A percentile compares a stretch with the other conserved stretches of the same genome.
These are phyloP conservation scores for Phaeolepiota aurea DNA, from an alignment of 768 basidiomycete genomes.

Conservation along the genomic window DNA sequence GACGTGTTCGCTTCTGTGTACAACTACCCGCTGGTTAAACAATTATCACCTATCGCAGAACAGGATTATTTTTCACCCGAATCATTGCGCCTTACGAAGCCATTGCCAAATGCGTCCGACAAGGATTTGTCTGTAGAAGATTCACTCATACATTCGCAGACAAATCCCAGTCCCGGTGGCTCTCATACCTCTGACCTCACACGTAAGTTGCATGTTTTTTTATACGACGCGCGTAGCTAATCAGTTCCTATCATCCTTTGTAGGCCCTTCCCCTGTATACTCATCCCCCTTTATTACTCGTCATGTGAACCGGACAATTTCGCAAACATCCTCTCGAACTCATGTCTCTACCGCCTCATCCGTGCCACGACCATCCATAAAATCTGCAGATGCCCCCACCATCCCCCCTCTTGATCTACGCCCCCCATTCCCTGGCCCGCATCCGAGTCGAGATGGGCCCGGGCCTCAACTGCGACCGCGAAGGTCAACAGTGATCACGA, in stretches of 20 bases:
- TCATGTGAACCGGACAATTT: conserved; percentile 57
- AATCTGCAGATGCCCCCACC: conserved; percentile 25
- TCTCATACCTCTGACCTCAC: conserved; percentile 29
- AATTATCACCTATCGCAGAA: conserved; percentile 61
- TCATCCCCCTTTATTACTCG: conserved; percentile 51
- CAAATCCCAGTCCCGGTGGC: conserved; percentile 23
- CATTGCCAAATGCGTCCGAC: conserved; percentile 18
- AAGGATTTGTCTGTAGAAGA: conserved; percentile 18
- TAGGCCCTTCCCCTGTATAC: conserved; percentile 42
- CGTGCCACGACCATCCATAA: conserved; percentile 8
- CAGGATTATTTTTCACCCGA: conserved; percentile 52
- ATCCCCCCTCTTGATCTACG: conserved; percentile 55
- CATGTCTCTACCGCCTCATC: conserved; percentile 36
- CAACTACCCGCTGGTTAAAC: conserved; percentile 33
- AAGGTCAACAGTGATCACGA: conserved; percentile 17
- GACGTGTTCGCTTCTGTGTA: conserved; percentile 28
- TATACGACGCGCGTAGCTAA: background rate
- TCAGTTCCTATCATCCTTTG: conserved; percentile 3
- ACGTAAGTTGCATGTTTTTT: conserved; percentile 30
- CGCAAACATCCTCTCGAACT: conserved; percentile 54
- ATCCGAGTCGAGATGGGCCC: conserved; percentile 18
- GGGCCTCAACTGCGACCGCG: conserved; percentile 20
- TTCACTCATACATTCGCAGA: conserved; percentile 11
- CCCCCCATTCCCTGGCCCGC: conserved; percentile 41
- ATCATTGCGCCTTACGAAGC: conserved; percentile 11